Evolutionary conservation across 2,329 filamentous ascomycete genomes (phyloP).

Genomic region (Fusarium sp.): DNA sequence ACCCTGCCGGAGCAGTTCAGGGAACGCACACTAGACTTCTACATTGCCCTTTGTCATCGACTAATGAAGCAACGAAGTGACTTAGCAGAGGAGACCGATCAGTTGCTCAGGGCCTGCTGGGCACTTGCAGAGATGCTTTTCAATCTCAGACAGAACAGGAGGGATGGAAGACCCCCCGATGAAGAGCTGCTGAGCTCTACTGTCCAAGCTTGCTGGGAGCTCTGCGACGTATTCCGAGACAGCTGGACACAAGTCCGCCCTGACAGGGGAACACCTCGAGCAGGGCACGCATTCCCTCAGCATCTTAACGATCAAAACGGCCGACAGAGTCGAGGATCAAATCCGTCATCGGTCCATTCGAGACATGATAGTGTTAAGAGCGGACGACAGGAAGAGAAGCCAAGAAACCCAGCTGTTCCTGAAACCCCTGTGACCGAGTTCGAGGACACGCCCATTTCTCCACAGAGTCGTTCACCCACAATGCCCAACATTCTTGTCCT

Average conservation of each 20-base stretch:
- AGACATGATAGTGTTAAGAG: conserved; percentile 66
- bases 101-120: conserved; percentile 88
- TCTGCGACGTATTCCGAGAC: conserved; percentile 92
- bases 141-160: conserved; percentile 83
- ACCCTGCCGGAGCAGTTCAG: conserved; percentile 86
- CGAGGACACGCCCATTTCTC: conserved; percentile 87
- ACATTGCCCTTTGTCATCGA: conserved; percentile 91
- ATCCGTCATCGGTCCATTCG: conserved; percentile 62
- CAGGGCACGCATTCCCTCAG: conserved; percentile 80
- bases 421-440: conserved; percentile 97
- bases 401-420: conserved; percentile 67
- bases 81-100: conserved; percentile 83
- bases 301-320: conserved; percentile 62
- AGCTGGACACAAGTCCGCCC: conserved; percentile 91
- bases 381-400: conserved; percentile 57
- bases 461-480: conserved; percentile 78
- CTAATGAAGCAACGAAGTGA: conserved; percentile 94
- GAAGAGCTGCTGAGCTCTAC: conserved; percentile 88
- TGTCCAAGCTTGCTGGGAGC: conserved; percentile 93
- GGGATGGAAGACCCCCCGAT: conserved; percentile 78
- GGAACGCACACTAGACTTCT: conserved; percentile 92
- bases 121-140: conserved; percentile 92
- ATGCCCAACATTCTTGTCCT: conserved; percentile 91
- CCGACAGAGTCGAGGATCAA: conserved; percentile 61
- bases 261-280: conserved; percentile 85